Conservation (phyloP, 768 basidiomycete genomes). For the Hemileccinum rubropunctum region DNA sequence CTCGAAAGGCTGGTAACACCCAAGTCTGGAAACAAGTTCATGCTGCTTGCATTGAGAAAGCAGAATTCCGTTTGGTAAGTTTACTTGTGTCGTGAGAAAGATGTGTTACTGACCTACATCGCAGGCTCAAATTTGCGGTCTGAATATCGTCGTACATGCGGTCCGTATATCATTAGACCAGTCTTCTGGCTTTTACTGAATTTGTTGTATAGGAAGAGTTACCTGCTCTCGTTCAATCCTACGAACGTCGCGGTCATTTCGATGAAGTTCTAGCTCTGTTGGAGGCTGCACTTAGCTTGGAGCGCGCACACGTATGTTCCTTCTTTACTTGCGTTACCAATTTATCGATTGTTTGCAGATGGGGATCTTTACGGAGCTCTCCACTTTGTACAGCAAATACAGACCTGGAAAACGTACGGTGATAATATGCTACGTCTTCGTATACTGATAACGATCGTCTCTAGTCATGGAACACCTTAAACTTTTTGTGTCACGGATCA, state of each 20-base stretch:
- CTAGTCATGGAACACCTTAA: conserved; percentile 98
- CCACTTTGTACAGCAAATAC: conserved; percentile 93
- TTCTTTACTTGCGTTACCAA: background rate
- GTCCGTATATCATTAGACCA: conserved; percentile 23
- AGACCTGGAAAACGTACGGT: conserved; percentile 82
- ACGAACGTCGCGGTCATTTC: conserved; percentile 90
- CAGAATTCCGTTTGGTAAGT: conserved; percentile 85
- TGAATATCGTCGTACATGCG: conserved; percentile 95
- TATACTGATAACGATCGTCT: conserved; percentile 7
- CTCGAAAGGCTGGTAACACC: conserved; percentile 98
- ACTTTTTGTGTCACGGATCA: conserved; percentile 92
- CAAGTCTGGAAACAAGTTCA: conserved; percentile 99
- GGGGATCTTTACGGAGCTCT: conserved; percentile 97
- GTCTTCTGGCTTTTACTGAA: conserved; percentile 8
- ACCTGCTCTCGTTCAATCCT: conserved; percentile 67
- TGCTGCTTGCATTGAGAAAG: conserved; percentile 96
- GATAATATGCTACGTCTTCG: background rate
- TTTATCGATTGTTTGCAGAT: conserved; percentile 45
- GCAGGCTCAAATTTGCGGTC: conserved; percentile 96
- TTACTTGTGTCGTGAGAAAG: background rate
- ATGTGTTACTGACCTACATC: conserved; percentile 7
- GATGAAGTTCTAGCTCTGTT: conserved; percentile 89
- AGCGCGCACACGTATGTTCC: conserved; percentile 80
- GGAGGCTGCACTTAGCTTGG: conserved; percentile 94
- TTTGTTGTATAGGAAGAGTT: conserved; percentile 64